These are phyloP conservation scores for Pleurotus platypus DNA, from an alignment of 768 basidiomycete genomes.

Conservation along the genomic window DNA sequence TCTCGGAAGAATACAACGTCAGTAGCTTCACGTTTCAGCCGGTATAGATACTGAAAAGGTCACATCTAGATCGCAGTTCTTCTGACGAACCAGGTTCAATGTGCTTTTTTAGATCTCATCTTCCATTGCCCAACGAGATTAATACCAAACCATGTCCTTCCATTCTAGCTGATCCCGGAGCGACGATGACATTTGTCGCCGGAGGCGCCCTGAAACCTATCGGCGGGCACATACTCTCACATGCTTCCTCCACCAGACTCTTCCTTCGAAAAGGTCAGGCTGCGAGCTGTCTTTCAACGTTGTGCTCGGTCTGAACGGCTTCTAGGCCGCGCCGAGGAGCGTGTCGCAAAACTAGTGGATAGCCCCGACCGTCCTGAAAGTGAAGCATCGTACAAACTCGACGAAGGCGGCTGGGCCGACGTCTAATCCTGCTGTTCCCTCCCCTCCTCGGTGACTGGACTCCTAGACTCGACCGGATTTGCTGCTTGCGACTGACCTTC, in stretches of 20 bases:
- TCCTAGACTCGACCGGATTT: too few relatives aligned
- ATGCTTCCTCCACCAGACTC: conserved; percentile 84
- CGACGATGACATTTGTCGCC: conserved; percentile 92
- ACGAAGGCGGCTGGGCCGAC: conserved; percentile 89
- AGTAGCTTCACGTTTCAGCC: conserved; percentile 6
- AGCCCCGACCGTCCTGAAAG: conserved; percentile 88
- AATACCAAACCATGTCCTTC: background rate
- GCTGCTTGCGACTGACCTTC: too few relatives aligned
- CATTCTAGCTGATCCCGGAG: conserved; percentile 81
- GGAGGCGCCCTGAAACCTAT: conserved; percentile 91
- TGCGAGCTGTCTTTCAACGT: background rate
- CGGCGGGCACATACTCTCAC: conserved; percentile 85
- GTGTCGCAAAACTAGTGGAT: conserved; percentile 87
- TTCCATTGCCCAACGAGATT: background rate
- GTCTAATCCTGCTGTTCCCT: conserved; percentile 40
- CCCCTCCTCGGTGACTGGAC: background rate
- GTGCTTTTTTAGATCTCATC: conserved; percentile 30
- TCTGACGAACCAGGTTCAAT: conserved; percentile 92
- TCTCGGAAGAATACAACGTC: conserved; percentile 91
- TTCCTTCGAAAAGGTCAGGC: conserved; percentile 80
- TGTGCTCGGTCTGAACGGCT: background rate
- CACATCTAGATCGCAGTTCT: conserved; percentile 70
- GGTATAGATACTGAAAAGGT: background rate
- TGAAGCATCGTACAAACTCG: conserved; percentile 87
- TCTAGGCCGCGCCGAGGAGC: conserved; percentile 85